Evolutionary conservation across 2,329 filamentous ascomycete genomes (phyloP).

Genomic region (Meredithiella fracta): DNA sequence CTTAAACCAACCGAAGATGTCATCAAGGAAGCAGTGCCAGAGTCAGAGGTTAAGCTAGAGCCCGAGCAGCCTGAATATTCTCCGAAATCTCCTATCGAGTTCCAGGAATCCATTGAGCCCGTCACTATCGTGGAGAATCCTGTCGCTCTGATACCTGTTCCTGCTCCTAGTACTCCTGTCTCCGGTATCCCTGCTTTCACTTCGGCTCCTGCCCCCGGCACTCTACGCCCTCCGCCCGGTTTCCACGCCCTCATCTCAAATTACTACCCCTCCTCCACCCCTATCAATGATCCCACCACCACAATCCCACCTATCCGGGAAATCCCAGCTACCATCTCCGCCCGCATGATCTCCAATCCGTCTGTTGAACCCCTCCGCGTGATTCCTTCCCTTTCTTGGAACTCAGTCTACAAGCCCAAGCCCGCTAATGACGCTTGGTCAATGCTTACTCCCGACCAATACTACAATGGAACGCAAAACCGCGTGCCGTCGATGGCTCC

Average conservation of each 20-base stretch:
- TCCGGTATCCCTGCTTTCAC: neutral
- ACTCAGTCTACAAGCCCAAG: slow-evolving; percentile 13
- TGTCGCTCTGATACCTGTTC: too few species aligned
- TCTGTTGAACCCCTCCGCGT: neutral
- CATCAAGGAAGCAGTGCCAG: neutral
- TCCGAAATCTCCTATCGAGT: too few species aligned
- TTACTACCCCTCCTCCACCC: neutral
- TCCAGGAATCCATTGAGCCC: too few species aligned
- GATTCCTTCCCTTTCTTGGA: slow-evolving; percentile 11
- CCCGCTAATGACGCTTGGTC: slow-evolving; percentile 13
- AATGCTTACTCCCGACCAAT: slow-evolving; percentile 12
- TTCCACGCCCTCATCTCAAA: neutral
- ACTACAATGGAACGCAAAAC: slow-evolving; percentile 11
- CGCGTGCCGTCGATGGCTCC: neutral
- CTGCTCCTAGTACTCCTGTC: neutral
- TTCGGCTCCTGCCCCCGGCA: neutral
- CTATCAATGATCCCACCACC: neutral
- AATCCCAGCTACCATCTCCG: too few species aligned
- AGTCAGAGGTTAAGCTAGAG: neutral
- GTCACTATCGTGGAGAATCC: neutral
- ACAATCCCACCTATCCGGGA: neutral
- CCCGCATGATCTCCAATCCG: neutral
- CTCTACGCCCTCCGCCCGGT: neutral
- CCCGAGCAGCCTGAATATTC: too few species aligned
- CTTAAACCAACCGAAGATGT: neutral